A percentile compares a stretch with the other conserved stretches of the same genome.
These are phyloP conservation scores for Cnidoscolus chayamansa DNA, from an alignment of 441 rosid genomes.

Conservation along the genomic window DNA sequence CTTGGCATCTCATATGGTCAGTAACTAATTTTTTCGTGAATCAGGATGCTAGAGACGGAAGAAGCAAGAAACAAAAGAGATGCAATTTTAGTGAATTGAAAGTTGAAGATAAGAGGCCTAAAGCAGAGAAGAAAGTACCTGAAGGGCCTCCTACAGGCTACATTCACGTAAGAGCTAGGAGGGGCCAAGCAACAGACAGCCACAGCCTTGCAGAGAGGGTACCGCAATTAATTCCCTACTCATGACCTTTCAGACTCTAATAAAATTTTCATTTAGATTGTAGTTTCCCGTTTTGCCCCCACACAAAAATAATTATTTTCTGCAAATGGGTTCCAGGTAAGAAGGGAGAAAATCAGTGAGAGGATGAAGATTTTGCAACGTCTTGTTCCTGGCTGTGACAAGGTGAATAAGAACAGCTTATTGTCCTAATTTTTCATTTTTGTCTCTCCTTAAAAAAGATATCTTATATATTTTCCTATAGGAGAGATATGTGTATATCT, in stretches of 20 bases:
- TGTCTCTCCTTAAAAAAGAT: background rate
- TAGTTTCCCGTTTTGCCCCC: slow-evolving; percentile 13
- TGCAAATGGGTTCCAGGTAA: slow-evolving; percentile 35
- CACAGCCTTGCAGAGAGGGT: slow-evolving; percentile 88
- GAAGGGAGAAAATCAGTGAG: slow-evolving; percentile 83
- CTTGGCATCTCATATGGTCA: background rate
- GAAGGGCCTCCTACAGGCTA: slow-evolving; percentile 43
- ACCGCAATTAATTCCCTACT: background rate
- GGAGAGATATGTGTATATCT: slow-evolving; percentile 1
- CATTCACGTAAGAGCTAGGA: slow-evolving; percentile 77
- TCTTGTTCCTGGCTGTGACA: slow-evolving; percentile 81
- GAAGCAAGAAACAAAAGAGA: slow-evolving; percentile 43
- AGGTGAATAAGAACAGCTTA: slow-evolving; percentile 34
- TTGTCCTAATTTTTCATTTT: slow-evolving; percentile 1
- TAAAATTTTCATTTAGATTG: background rate
- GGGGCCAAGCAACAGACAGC: slow-evolving; percentile 90
- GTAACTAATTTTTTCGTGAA: background rate
- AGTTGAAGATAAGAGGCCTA: slow-evolving; percentile 31
- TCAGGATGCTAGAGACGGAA: slow-evolving; percentile 37
- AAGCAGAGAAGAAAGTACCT: slow-evolving; percentile 28
- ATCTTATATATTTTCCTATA: slow-evolving; percentile 1
- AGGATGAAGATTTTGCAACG: slow-evolving; percentile 59
- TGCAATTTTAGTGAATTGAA: slow-evolving; percentile 24
- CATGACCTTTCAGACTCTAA: background rate
- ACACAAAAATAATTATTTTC: background rate